phyloP scores from a whole-genome alignment of 495 filamentous ascomycete species.

The Chaetomium tenue region DNA sequence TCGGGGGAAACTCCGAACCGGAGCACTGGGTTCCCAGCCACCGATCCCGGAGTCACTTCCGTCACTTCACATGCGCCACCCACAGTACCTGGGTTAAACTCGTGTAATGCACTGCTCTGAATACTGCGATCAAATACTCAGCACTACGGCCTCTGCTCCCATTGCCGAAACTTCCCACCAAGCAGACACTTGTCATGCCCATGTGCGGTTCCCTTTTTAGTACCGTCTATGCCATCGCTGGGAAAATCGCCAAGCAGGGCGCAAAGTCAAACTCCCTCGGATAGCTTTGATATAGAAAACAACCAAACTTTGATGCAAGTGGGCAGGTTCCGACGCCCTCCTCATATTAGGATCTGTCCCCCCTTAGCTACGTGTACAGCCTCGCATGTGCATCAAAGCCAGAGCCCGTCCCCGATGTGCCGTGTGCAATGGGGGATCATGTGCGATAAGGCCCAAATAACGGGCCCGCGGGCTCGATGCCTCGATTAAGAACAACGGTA shows the following conservation, averaged over 20 bases:
- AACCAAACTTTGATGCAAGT: slow-evolving; percentile 27
- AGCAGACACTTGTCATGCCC: slow-evolving; percentile 25
- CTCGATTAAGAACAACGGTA: slow-evolving; percentile 24
- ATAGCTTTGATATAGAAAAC: slow-evolving; percentile 26
- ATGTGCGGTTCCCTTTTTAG: slow-evolving; percentile 18
- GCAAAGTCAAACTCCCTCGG: slow-evolving; percentile 21
- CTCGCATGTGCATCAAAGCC: slow-evolving; percentile 19
- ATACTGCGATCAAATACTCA: background rate
- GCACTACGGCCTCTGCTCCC: slow-evolving; percentile 1
- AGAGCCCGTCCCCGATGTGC: slow-evolving; percentile 15
- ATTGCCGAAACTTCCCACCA: slow-evolving; percentile 8
- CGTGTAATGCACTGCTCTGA: slow-evolving; percentile 10
- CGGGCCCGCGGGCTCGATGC: slow-evolving; percentile 18
- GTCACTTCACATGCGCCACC: background rate
- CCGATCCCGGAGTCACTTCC: slow-evolving; percentile 6
- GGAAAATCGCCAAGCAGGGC: slow-evolving; percentile 5
- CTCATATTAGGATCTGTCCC: slow-evolving; percentile 30
- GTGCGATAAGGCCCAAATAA: slow-evolving; percentile 18
- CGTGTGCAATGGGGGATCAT: slow-evolving; percentile 12
- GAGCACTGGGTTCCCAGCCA: background rate
- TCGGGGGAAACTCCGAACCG: background rate
- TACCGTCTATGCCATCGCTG: slow-evolving; percentile 23
- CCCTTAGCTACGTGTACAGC: slow-evolving; percentile 18
- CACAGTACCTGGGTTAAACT: background rate
- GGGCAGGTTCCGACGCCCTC: slow-evolving; percentile 29